Evolutionary conservation across 257 asterid species (phyloP), one percentile per base, ranked within the genome.

Genomic region (Ehretia macrophylla): DNA sequence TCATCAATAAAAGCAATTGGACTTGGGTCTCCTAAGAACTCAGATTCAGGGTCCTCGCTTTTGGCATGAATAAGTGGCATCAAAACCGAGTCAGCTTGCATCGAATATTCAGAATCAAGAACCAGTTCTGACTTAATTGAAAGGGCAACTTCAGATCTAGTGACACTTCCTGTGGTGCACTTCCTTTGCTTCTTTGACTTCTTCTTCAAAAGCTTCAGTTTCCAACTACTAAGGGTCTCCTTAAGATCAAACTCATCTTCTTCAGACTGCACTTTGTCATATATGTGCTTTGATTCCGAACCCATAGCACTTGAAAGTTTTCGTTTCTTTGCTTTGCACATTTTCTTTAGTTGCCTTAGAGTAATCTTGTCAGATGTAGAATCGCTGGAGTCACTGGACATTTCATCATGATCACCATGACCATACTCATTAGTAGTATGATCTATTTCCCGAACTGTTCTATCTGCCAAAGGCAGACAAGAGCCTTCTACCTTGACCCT

Each of bases 211-310:
- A 51, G 66, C 72, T 75, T 81, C 44, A 48, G 19, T 80, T 82
- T 86, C 77, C 53, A 76, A 54, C 55, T 69, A 69, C 77, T 65
- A 51, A 86, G 78, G 32, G 82, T 86, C 73, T 65, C 85, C n/a
- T 72, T 38, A 23, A 83, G 86, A 73, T 88, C 93, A 11, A 81
- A 62, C 37, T 79, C 84, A 51, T 77, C 87, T 68, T 76, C 84
- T 44, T 32, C 77, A 21, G 61, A 61, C 44, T 77, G 70, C 63
- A 40, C 51, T 47, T 68, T 53, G 38, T 38, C 57, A 18, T 27
- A 32, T 18, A 64, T 78, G 63, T 59, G 67, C 14, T 52, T 64
- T 27, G 72, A 52, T 61, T 62, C 50, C 46, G 62, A 60, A 32
- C 32, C 52, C 22, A 37, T 13, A 49, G 56, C 55, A 60, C 4